Percentiles rank a stretch among this genome's conserved stretches.
Conservation (phyloP, 2,329 filamentous ascomycete genomes). For the Neobulgaria alba region DNA sequence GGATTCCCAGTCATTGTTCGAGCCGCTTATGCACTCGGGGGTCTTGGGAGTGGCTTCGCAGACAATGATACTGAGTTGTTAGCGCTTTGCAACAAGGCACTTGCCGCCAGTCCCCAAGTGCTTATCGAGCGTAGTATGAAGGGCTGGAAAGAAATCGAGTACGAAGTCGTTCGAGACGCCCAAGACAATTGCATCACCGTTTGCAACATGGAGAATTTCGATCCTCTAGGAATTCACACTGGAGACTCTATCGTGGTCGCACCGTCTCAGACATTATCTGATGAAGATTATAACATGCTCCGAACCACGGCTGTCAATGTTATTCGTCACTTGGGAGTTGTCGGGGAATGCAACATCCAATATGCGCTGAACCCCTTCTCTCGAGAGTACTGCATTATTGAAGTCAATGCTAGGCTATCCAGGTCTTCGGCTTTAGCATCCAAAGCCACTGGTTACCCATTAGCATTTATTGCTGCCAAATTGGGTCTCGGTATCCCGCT, state of each 20-base stretch:
- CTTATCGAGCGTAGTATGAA: constrained; percentile 97
- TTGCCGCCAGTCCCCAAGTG: constrained; percentile 91
- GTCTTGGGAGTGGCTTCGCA: constrained; percentile 92
- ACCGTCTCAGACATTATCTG: constrained; percentile 90
- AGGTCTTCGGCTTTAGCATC: constrained; percentile 92
- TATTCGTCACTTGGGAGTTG: constrained; percentile 91
- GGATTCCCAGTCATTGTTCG: constrained; percentile 96
- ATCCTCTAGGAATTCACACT: constrained; percentile 93
- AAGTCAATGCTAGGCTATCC: constrained; percentile 94
- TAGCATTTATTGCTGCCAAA: constrained; percentile 96
- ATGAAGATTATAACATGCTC: constrained; percentile 99
- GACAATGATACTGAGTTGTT: constrained; percentile 89
- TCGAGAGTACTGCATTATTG: constrained; percentile 96
- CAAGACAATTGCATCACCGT: constrained; percentile 99
- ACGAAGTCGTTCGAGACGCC: constrained; percentile 94
- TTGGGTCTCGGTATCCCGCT: constrained; percentile 88
- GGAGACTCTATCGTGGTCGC: constrained; percentile 98
- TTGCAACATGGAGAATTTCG: constrained; percentile 99
- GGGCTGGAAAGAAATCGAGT: constrained; percentile 99
- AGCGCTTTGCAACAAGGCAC: constrained; percentile 84
- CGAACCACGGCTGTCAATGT: constrained; percentile 95
- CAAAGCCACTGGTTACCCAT: constrained; percentile 91
- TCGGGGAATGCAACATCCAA: constrained; percentile 98
- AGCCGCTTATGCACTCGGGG: constrained; percentile 91
- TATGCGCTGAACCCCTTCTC: constrained; percentile 95